These are phyloP conservation scores for Penicillium silybi DNA, from an alignment of 495 filamentous ascomycete genomes.

Conservation along the genomic window DNA sequence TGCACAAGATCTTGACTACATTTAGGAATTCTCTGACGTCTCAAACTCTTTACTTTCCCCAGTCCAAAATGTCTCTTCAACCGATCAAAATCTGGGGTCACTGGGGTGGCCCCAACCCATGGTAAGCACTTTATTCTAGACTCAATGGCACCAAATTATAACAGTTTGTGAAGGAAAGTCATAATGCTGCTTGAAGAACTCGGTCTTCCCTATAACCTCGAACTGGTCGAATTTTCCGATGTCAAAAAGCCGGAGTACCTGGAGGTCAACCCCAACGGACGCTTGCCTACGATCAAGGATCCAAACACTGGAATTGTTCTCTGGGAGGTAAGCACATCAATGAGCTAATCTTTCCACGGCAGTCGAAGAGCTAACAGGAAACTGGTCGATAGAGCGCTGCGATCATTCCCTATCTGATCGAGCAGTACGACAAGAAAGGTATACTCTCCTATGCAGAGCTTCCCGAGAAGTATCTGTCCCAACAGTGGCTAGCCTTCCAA, in stretches of 20 bases:
- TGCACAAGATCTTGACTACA: too few species aligned
- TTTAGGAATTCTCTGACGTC: too few species aligned
- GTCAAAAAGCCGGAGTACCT: neutral
- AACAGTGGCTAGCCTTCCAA: constrained; percentile 42
- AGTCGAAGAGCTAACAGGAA: too few species aligned
- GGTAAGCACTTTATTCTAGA: neutral
- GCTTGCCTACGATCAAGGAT: neutral
- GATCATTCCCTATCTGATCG: constrained; percentile 36
- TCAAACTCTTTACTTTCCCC: neutral
- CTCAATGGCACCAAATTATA: neutral
- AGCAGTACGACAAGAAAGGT: constrained; percentile 33
- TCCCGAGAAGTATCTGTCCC: constrained; percentile 27
- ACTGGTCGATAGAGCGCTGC: constrained; percentile 7
- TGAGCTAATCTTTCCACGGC: too few species aligned
- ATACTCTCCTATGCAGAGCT: constrained; percentile 20
- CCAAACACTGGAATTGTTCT: constrained; percentile 4
- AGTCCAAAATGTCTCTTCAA: neutral
- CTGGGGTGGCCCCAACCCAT: neutral
- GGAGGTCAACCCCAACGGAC: constrained; percentile 1
- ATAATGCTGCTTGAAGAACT: neutral
- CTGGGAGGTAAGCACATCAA: neutral
- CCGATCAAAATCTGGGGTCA: neutral
- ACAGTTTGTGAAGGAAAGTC: neutral
- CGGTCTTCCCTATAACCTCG: neutral
- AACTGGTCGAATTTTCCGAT: constrained; percentile 1